Percentiles rank a stretch among this genome's conserved stretches.
phyloP scores from a whole-genome alignment of 148 eudicot species.

The Euryodendron excelsum region DNA sequence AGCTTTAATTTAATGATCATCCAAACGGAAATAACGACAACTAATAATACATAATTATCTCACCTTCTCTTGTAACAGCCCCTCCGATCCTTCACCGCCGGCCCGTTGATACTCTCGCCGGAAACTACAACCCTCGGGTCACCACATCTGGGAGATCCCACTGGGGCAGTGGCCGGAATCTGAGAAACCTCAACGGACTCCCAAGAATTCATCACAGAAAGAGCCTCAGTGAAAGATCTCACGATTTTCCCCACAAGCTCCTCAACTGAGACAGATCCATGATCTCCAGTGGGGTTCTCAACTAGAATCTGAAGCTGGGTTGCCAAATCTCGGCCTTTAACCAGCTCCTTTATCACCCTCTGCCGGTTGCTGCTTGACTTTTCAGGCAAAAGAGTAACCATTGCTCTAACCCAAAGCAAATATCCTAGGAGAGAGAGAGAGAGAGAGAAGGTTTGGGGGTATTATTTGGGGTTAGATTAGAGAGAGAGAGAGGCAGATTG shows the following conservation, averaged over 20 bases:
- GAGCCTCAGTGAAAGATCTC: slow-evolving; percentile 18
- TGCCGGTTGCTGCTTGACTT: not conserved
- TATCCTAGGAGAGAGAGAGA: too few species aligned
- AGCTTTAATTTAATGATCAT: not conserved
- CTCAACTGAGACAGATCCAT: slow-evolving; percentile 17
- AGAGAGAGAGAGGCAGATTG: too few species aligned
- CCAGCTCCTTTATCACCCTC: slow-evolving; percentile 12
- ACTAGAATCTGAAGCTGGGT: slow-evolving; percentile 26
- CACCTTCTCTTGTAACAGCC: slow-evolving; percentile 48
- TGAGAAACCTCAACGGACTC: not conserved
- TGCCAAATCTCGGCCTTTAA: slow-evolving; percentile 23
- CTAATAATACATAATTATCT: too few species aligned
- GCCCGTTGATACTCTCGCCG: slow-evolving; percentile 25
- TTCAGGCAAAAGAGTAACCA: not conserved
- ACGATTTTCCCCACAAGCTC: slow-evolving; percentile 20
- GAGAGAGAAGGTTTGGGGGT: too few species aligned
- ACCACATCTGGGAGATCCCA: slow-evolving; percentile 3
- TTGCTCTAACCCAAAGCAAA: too few species aligned
- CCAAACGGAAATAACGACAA: too few species aligned
- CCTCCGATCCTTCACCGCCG: slow-evolving; percentile 31
- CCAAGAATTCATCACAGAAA: slow-evolving; percentile 19
- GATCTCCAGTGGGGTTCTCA: not conserved
- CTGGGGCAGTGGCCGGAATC: slow-evolving; percentile 16
- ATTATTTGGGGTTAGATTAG: too few species aligned
- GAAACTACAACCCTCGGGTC: slow-evolving; percentile 11